Percentiles rank a stretch among this genome's conserved stretches.
Evolutionary conservation across 75 land plant genomes (phyloP).

Genomic region (Chamaecyparis obtusa): DNA sequence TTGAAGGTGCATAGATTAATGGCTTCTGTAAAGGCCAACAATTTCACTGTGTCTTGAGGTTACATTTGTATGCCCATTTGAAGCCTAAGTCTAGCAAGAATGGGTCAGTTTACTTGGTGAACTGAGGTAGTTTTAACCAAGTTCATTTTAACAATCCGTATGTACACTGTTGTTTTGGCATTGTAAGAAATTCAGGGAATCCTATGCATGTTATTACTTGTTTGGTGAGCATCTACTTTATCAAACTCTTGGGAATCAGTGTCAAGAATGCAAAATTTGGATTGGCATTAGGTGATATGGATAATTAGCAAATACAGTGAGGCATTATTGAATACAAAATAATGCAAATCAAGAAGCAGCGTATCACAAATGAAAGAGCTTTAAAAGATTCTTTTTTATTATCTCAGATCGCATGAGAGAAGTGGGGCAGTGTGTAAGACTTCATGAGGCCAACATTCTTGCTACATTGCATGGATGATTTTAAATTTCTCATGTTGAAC

Average conservation of each 20-base stretch:
- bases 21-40: not conserved
- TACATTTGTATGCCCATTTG: not conserved
- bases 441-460: not conserved
- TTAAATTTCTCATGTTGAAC: not conserved
- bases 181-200: not conserved
- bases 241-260: not conserved
- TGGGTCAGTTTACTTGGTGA: not conserved
- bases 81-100: not conserved
- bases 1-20: not conserved
- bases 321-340: not conserved
- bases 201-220: not conserved
- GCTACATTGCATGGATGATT: not conserved
- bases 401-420: not conserved
- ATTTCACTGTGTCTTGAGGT: not conserved
- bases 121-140: not conserved
- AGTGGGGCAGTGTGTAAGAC: not conserved
- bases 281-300: not conserved
- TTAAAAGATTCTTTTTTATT: not conserved
- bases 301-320: not conserved
- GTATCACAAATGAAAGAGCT: not conserved
- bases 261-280: not conserved
- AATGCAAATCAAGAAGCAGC: not conserved
- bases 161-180: not conserved
- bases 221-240: not conserved
- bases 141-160: not conserved